Base-by-base conservation (phyloP, 345 rosid genomes). In the Eucalyptus sp. region DNA sequence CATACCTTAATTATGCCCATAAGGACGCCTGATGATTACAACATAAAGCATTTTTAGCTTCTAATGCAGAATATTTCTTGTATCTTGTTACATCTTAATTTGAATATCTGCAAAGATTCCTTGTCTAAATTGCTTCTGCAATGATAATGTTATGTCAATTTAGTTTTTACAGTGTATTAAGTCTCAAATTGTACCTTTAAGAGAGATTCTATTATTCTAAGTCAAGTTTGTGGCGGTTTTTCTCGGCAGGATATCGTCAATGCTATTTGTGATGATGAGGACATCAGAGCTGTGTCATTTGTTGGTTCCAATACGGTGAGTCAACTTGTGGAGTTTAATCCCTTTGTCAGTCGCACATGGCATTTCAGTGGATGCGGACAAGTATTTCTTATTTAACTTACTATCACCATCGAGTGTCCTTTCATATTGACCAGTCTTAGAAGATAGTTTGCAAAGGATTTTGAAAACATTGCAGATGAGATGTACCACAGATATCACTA, bases 221-320 rank as follows among this genome's bases (percentile, higher is more conserved):
- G 46, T 88, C 43, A 76, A 76, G 27, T 41, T 56, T 27, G 52
- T 85, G 54, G 24, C 8, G 33, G 86, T 46, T 9, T 86, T 37
- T 43, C 88, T 87, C 89, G 89, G 79, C 95, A 97, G 99, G 99
- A 96, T 89, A 90, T 95, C 88, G 99, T 97, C 83, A 96, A 97
- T 91, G 97, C 99, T 76, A 96, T 98, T 93, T 98, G 99, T 91
- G 99, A 98, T 90, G 93, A 97, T 60, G 97, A 95, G 0, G 89
- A 95, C 86, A 94, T 98, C 91, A 95, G 92, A 91, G 99, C 99
- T 86, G 91, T 98, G 89, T 98, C 99, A 50, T 98, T 98, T 90
- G 99, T 97, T 83, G 99, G 99, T 89, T 97, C 99, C 2, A 96
- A 97, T 91, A 94, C 91, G 56, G 99, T 97, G 95, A 95, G 98